Conservation (phyloP, 2,329 filamentous ascomycete species). For the Colletotrichum tropicicola region DNA sequence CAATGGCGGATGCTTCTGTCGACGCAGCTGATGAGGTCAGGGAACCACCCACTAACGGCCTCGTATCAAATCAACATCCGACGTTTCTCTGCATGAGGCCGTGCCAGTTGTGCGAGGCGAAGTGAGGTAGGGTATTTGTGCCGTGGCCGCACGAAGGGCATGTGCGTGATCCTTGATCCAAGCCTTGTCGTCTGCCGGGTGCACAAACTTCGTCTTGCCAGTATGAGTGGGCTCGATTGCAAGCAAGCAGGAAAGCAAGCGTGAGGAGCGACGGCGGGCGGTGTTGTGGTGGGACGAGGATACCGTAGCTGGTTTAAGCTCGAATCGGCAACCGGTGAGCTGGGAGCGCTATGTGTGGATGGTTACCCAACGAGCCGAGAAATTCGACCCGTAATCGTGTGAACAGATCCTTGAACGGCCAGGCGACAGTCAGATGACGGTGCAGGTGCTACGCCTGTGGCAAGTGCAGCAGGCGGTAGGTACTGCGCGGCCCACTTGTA, state of each 20-base stretch:
- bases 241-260: conserved; percentile 1
- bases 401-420: not conserved
- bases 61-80: conserved; percentile 26
- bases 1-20: conserved; percentile 12
- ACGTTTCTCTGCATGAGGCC: conserved; percentile 26
- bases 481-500: conserved; percentile 5
- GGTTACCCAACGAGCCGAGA: conserved; percentile 13
- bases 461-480: not conserved
- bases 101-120: conserved; percentile 10
- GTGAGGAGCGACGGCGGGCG: not conserved
- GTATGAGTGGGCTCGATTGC: not conserved
- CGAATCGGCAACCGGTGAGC: conserved; percentile 28
- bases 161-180: conserved; percentile 15
- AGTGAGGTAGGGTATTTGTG: conserved; percentile 1
- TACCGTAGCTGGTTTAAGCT: conserved; percentile 26
- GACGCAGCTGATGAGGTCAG: conserved; percentile 27
- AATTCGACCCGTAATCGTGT: conserved; percentile 14
- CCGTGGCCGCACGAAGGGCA: not conserved
- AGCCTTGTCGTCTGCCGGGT: not conserved
- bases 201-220: not conserved
- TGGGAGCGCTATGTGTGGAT: conserved; percentile 18
- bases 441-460: not conserved
- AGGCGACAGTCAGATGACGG: conserved; percentile 3
- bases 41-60: conserved; percentile 1
- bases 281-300: conserved; percentile 19